Conservation (phyloP, 2,329 filamentous ascomycete genomes). For the Apiospora aurea region DNA sequence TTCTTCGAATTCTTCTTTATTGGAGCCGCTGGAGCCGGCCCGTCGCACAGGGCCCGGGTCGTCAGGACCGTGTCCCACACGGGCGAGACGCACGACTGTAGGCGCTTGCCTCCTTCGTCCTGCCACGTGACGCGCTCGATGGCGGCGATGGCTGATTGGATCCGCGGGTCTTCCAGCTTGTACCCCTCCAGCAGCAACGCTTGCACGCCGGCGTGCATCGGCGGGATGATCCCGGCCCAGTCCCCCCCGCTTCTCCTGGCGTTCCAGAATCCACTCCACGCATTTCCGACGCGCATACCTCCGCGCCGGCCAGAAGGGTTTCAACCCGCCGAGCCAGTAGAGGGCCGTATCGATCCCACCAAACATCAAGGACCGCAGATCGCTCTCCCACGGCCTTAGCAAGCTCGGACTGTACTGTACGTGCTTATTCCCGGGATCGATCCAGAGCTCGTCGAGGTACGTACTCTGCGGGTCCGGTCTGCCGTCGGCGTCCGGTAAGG, state of each 20-base stretch:
- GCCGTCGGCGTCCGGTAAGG: neutral
- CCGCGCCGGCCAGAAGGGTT: conserved; percentile 34
- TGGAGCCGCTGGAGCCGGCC: neutral
- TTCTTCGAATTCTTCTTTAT: neutral
- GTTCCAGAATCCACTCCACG: conserved; percentile 37
- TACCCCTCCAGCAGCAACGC: conserved; percentile 33
- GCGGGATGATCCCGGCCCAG: conserved; percentile 20
- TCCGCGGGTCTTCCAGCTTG: conserved; percentile 22
- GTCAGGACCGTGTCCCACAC: conserved; percentile 47
- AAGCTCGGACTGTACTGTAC: conserved; percentile 33
- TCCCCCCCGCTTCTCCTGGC: conserved; percentile 27
- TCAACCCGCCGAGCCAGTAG: conserved; percentile 40
- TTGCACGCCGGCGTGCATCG: conserved; percentile 35
- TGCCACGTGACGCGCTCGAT: conserved; percentile 39
- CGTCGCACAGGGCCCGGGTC: conserved; percentile 37
- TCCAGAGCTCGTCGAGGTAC: conserved; percentile 34
- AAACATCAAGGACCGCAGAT: conserved; percentile 37
- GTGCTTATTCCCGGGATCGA: conserved; percentile 34
- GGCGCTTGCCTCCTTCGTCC: conserved; percentile 34
- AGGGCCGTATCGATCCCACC: conserved; percentile 39
- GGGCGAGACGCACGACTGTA: conserved; percentile 40
- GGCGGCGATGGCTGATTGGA: conserved; percentile 31
- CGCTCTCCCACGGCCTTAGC: conserved; percentile 29
- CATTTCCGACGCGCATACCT: conserved; percentile 37
- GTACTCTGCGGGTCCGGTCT: conserved; percentile 26